Base-by-base conservation (phyloP, 164 flowering plant genomes). In the Cinnamomum micranthum region DNA sequence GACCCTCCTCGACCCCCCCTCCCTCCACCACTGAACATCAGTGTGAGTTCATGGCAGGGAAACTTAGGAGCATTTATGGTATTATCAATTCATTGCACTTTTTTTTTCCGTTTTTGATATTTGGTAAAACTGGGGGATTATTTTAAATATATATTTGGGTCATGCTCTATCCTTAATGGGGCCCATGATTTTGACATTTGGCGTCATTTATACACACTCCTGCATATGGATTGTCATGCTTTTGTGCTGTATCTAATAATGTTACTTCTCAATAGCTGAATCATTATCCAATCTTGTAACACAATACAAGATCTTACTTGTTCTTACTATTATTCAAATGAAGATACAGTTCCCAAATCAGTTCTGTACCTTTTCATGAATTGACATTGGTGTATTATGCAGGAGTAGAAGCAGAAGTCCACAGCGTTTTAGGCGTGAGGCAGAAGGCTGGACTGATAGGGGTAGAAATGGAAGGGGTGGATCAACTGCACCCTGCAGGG, bases 401-500 rank as follows among this genome's bases (percentile, higher is more conserved):
- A 67, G n/a, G 47, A 41, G 47, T 63, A 79, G 85, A 71, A 81
- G 82, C 74, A 71, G 80, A 68, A 90, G 89, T 71, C 91, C 95
- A n/a, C 81, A 69, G 73, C 80, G 84, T 47, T 76, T 60, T 68
- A 84, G 81, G 82, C 83, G 76, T 35, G 92, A 88, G 58, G 72
- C 85, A 22, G 77, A 82, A 41, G 85, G 79, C 68, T 72, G 80
- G 77, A 79, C 73, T 79, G 90, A 85, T 25, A 81, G 84, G 79
- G 77, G 66, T 41, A 84, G 86, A 83, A 84, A 80, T 76, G 83
- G 85, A 76, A 71, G 84, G 10, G 83, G 84, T 50, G 73, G 74
- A 50, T 65, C 70, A 11, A 66, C 68, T 23, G 63, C 13, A 64
- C 84, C 84, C 51, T 94, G 98, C 82, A 90, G 81, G 78, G 91